Percentiles rank a stretch among this genome's conserved stretches.
Conservation (phyloP, 2,329 filamentous ascomycete genomes). For the Penicillium brevicompactum region DNA sequence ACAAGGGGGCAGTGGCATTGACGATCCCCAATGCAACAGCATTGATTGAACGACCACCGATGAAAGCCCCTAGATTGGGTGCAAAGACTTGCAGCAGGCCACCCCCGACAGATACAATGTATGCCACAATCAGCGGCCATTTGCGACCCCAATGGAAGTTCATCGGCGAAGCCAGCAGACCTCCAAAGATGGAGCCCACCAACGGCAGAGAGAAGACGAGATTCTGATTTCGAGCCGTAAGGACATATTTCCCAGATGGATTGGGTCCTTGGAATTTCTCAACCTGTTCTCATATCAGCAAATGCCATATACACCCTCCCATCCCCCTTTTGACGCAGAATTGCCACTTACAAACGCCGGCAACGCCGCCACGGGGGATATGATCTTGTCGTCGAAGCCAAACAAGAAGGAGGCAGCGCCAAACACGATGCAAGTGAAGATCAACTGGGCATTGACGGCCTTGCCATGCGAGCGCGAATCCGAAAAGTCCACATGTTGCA, state of each 20-base stretch:
- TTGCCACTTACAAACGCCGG: conserved; percentile 26
- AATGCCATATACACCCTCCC: background rate
- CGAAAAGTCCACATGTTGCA: conserved; percentile 24
- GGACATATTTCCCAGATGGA: conserved; percentile 23
- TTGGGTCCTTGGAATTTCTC: conserved; percentile 34
- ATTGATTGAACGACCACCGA: conserved; percentile 37
- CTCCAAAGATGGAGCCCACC: conserved; percentile 37
- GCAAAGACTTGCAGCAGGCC: conserved; percentile 40
- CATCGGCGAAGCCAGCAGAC: conserved; percentile 34
- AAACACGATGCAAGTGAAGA: conserved; percentile 32
- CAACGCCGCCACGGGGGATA: conserved; percentile 34
- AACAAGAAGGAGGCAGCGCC: conserved; percentile 36
- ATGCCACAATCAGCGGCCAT: conserved; percentile 36
- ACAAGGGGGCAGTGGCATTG: conserved; percentile 38
- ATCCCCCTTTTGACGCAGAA: background rate
- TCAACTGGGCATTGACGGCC: conserved; percentile 26
- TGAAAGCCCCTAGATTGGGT: conserved; percentile 36
- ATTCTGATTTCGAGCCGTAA: conserved; percentile 39
- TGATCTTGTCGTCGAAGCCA: conserved; percentile 37
- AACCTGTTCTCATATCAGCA: conserved; percentile 20
- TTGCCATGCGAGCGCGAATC: conserved; percentile 7
- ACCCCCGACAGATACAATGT: conserved; percentile 36
- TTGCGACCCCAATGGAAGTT: conserved; percentile 39
- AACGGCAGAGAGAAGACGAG: conserved; percentile 40
- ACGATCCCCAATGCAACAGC: conserved; percentile 35